Base-by-base conservation (phyloP, 2,329 filamentous ascomycete genomes). In the Talaromyces atroroseus region DNA sequence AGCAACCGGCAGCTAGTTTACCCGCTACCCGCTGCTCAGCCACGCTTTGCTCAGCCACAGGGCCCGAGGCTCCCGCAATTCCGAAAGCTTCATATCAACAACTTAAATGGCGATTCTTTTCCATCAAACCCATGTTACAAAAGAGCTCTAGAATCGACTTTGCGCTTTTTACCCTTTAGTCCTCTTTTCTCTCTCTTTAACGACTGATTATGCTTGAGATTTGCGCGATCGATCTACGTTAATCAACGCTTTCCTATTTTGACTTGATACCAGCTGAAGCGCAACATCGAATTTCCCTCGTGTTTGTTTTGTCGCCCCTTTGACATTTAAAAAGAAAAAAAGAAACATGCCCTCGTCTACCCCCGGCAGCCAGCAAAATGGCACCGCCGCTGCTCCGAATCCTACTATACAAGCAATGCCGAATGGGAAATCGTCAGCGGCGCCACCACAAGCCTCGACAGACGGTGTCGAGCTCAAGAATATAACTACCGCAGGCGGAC, bases 381-480 rank as follows among this genome's bases (percentile, higher is more conserved):
- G 56, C 29, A 23, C 32, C 21, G 64, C 32, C 21, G 64, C 66
- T 36, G 47, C 61, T 16, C 57, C 64, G 32, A 69, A 48, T 24
- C 34, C 56, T 29, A 46, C 34, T 26, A 49, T 57, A 40, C 51
- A 54, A 36, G 29, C 52, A 49, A 49, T 32, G 32, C 16, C 52
- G 32, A 58, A 62, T 48, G 64, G 65, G 50, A 74, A 73, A 61
- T 64, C 62, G 38, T 61, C 66, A 54, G 57, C 64, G 20, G 66
- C 65, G 29, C 61, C 71, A 40, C 69, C 72, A 36, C 71, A 70
- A 58, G 52, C 68, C 40, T 65, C 64, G 52, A 64, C 66, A 61
- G 64, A 63, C 49, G 67, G 66, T 44, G 68, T 76, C 49, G 74
- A 76, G 60, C 62, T 76, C 21, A 74, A 73, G 60, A 67, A 61